A percentile compares a stretch with the other conserved stretches of the same genome.
phyloP scores from a whole-genome alignment of 2,329 filamentous ascomycete genomes.

The Penicillium sp. region DNA sequence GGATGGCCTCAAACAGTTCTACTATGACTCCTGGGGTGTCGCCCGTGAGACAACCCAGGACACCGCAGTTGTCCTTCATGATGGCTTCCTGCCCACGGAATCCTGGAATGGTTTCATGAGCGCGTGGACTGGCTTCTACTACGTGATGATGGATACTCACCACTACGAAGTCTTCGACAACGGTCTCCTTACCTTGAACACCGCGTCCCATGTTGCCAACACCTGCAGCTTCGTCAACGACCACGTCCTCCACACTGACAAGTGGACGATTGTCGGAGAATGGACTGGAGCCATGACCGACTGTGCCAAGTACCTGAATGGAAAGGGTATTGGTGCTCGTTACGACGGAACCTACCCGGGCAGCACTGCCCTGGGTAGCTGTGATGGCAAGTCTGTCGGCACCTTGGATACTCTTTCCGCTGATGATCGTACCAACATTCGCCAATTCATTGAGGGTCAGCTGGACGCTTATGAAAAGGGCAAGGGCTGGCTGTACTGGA shows the following conservation, averaged over 20 bases:
- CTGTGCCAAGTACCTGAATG: slow-evolving; percentile 57
- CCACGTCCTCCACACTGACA: slow-evolving; percentile 57
- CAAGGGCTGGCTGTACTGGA: slow-evolving; percentile 53
- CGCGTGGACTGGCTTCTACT: slow-evolving; percentile 43
- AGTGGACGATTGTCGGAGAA: slow-evolving; percentile 69
- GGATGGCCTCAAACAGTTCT: slow-evolving; percentile 54
- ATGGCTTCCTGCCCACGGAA: slow-evolving; percentile 48
- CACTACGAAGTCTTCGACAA: slow-evolving; percentile 51
- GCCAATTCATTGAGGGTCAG: slow-evolving; percentile 50
- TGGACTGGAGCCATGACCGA: slow-evolving; percentile 69
- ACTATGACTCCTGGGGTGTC: slow-evolving; percentile 54
- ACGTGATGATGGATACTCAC: slow-evolving; percentile 66
- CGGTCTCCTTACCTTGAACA: slow-evolving; percentile 40
- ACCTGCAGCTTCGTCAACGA: slow-evolving; percentile 57
- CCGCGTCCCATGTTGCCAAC: slow-evolving; percentile 55
- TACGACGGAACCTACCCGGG: slow-evolving; percentile 57
- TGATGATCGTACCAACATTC: slow-evolving; percentile 39
- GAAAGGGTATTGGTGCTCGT: slow-evolving; percentile 60
- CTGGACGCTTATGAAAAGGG: slow-evolving; percentile 47
- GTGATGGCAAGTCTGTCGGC: slow-evolving; percentile 52
- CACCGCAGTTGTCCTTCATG: slow-evolving; percentile 58
- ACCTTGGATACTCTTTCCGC: slow-evolving; percentile 48
- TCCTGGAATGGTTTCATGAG: slow-evolving; percentile 65
- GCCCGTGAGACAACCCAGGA: slow-evolving; percentile 48
- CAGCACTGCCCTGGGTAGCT: slow-evolving; percentile 55